These are phyloP conservation scores for Puccinia sorghi DNA, from an alignment of 1,284 basidiomycete species.

Conservation along the genomic window DNA sequence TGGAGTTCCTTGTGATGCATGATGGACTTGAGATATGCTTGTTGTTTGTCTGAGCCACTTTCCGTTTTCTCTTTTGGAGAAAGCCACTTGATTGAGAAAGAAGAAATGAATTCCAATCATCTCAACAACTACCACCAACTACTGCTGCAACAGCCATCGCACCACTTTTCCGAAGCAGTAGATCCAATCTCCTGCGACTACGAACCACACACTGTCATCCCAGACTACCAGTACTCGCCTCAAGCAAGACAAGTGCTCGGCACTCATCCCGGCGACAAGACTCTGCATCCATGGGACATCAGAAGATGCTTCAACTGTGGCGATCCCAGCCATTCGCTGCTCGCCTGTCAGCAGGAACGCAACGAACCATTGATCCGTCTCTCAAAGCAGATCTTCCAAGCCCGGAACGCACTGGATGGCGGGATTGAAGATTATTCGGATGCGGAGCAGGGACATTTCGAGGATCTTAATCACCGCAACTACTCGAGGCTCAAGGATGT, in stretches of 20 bases:
- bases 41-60: too few species aligned
- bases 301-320: constrained; percentile 41
- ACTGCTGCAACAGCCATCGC: neutral
- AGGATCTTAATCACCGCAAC: neutral
- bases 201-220: neutral
- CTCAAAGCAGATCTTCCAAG: constrained; percentile 34
- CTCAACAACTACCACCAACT: neutral
- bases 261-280: neutral
- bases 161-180: too few species aligned
- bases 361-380: constrained; percentile 26
- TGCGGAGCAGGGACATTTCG: neutral
- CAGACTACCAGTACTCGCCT: constrained; percentile 7
- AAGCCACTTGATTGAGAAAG: neutral
- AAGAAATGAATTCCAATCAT: neutral
- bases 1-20: too few species aligned
- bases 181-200: neutral
- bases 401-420: constrained; percentile 1
- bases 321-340: constrained; percentile 15
- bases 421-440: neutral
- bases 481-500: neutral
- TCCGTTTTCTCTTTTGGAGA: too few species aligned
- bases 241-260: constrained; percentile 33
- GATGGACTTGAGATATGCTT: too few species aligned
- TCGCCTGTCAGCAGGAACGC: constrained; percentile 2
- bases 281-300: constrained; percentile 11